Evolutionary conservation across 1,284 basidiomycete species (phyloP), one percentile per base, ranked within the genome.

Genomic region (Ustilago loliicola): DNA sequence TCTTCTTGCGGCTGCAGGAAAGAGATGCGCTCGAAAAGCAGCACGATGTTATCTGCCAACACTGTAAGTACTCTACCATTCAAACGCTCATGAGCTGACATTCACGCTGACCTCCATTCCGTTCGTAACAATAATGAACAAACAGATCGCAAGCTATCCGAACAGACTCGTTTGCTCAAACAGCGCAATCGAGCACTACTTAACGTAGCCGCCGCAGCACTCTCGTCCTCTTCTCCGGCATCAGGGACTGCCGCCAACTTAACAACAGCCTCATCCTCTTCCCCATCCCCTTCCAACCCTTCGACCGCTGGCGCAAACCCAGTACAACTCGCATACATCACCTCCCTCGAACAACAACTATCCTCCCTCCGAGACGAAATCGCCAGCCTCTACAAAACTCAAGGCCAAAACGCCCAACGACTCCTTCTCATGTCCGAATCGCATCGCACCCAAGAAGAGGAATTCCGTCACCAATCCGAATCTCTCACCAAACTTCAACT

Each of bases 381-480:
- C 48, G 93, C 95, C 2, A 93, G 92, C 7, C 91, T 97, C 2
- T 99, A 99, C 89, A 96, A 97, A 87, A 94, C 94, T 0, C 96
- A 98, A 85, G 93, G 94, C 0, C 94, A 96, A 87, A 97, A 97
- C 86, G 94, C 95, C 1, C 96, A 98, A 86, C 90, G 94, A 45
- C 89, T 96, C 15, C 89, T 99, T 17, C 90, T 93, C 8, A 94
- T 98, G 92, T 96, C 94, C 74, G 96, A 99, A 87, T 93, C 93
- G 0, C 89, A 98, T 9, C 91, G 95, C 52, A 95, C 96, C 86
- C 92, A 94, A 86, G 96, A 98, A 85, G 93, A 95, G 73, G 83
- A 91, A 30, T 90, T 91, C 5, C 89, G 93, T 62, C 88, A 91
- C 54, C 93, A 94, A 74, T 89, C 92, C 2, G 95, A 97, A 84